Percentiles rank a stretch among this genome's conserved stretches.
These are phyloP conservation scores for Venturia oleaginea DNA, from an alignment of 2,329 filamentous ascomycete genomes.

Conservation along the genomic window DNA sequence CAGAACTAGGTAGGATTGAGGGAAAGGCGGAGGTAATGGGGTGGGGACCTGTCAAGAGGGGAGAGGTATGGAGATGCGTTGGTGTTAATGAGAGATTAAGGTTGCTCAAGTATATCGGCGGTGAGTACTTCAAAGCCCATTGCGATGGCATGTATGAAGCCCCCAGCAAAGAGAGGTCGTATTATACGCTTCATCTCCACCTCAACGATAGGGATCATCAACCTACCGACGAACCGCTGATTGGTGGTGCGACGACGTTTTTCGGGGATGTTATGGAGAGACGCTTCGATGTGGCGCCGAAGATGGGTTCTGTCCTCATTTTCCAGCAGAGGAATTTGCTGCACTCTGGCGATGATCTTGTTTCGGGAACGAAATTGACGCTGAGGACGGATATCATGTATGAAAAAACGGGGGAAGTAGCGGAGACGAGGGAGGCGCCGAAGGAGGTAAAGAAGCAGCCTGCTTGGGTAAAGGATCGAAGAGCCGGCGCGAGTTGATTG, in stretches of 20 bases:
- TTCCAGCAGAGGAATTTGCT: constrained; percentile 47
- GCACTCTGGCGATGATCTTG: constrained; percentile 47
- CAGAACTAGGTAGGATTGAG: constrained; percentile 39
- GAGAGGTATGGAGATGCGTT: constrained; percentile 29
- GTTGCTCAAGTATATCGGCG: constrained; percentile 62
- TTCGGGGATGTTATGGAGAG: constrained; percentile 23
- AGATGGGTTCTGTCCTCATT: constrained; percentile 42
- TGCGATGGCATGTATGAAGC: constrained; percentile 57
- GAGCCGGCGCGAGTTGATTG: not conserved
- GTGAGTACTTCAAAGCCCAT: constrained; percentile 68
- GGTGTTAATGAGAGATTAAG: constrained; percentile 64
- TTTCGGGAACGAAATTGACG: constrained; percentile 45
- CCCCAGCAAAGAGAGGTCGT: constrained; percentile 42
- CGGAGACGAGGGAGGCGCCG: not conserved
- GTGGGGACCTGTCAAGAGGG: constrained; percentile 22
- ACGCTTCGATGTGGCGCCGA: constrained; percentile 39
- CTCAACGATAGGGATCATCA: constrained; percentile 36
- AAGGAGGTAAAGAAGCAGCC: not conserved
- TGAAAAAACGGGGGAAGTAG: constrained; percentile 15
- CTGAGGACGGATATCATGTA: constrained; percentile 50
- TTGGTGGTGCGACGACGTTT: constrained; percentile 49
- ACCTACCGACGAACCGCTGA: constrained; percentile 25
- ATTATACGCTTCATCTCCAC: constrained; percentile 49
- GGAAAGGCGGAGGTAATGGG: constrained; percentile 32
- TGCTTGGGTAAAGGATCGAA: not conserved